phyloP scores from a whole-genome alignment of 2,329 filamentous ascomycete genomes.

The Colletotrichum sp. region DNA sequence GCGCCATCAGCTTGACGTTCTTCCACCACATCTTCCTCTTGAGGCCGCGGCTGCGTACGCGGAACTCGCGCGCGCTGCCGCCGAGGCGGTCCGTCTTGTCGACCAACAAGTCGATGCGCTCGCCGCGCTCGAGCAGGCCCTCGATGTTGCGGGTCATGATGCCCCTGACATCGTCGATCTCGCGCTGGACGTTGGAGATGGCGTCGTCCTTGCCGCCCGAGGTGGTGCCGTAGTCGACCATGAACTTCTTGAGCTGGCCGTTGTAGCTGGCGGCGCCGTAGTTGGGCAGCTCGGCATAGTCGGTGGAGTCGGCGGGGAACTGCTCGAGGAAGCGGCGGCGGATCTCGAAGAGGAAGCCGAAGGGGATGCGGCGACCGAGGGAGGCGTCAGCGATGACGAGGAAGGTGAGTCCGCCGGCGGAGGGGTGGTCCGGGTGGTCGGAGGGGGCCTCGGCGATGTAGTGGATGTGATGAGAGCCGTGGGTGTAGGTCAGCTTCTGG shows the following conservation, averaged over 20 bases:
- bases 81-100: conserved; percentile 96
- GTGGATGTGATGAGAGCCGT: conserved; percentile 92
- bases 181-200: conserved; percentile 79
- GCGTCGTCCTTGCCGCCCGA: conserved; percentile 79
- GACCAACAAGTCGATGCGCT: conserved; percentile 91
- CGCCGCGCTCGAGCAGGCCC: conserved; percentile 84
- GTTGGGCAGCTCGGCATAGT: conserved; percentile 80
- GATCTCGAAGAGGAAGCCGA: conserved; percentile 89
- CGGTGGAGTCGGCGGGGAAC: conserved; percentile 68
- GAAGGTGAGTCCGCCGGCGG: conserved; percentile 86
- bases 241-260: conserved; percentile 73
- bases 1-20: conserved; percentile 92
- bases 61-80: conserved; percentile 87
- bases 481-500: conserved; percentile 93
- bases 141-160: conserved; percentile 98
- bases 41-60: conserved; percentile 83
- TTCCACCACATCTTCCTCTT: conserved; percentile 99
- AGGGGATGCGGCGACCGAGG: conserved; percentile 86
- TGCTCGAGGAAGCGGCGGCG: conserved; percentile 83
- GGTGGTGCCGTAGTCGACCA: conserved; percentile 85
- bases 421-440: conserved; percentile 60
- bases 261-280: conserved; percentile 95
- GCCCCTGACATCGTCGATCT: conserved; percentile 90
- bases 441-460: conserved; percentile 88
- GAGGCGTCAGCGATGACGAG: conserved; percentile 84